Evolutionary conservation across 2,329 filamentous ascomycete genomes (phyloP), one percentile per base, ranked within the genome.

Genomic region (Ophiostoma australiae): DNA sequence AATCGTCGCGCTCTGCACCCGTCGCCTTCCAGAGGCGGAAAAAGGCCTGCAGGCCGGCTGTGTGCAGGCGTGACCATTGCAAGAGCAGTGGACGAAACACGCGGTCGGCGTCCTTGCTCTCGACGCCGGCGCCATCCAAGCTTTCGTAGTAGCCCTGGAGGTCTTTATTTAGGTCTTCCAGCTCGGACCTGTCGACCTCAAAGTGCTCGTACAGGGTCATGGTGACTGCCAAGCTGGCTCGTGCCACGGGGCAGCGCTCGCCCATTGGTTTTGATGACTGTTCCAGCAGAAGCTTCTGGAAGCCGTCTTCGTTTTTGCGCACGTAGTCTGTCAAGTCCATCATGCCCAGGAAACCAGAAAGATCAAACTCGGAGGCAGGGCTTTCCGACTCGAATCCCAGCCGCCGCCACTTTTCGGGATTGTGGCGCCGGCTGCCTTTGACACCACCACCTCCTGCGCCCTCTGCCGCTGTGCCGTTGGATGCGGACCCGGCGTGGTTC

Each of bases 241-340:
- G 87, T 4, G 94, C 93, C 74, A 99, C 85, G 0, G 95, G 95
- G 78, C 94, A 97, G 52, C 94, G 88, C 77, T 93, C 87, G 69
- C 88, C 83, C 31, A 87, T 76, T 1, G 91, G 87, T 76, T 89
- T 88, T 7, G 90, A 88, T 3, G 92, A 90, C 80, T 99, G 95
- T 80, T 99, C 95, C 48, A 97, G 83, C 20, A 99, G 82, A 75
- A 97, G 84, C 81, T 97, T 97, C 78, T 97, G 94, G 76, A 97
- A 98, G 13, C 89, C 88, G 77, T 97, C 94, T 78, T 97, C 93
- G 77, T 97, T 90, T 78, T 93, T 97, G 77, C 91, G 88, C 68
- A 97, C 93, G 78, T 93, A 99, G 79, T 98, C 94, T 1, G 93
- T 92, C 76, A 99, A 81, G 79, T 99, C 95, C 94, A 99, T 98